These are phyloP conservation scores for Populus deltoides DNA, from an alignment of 345 rosid genomes.

Conservation along the genomic window DNA sequence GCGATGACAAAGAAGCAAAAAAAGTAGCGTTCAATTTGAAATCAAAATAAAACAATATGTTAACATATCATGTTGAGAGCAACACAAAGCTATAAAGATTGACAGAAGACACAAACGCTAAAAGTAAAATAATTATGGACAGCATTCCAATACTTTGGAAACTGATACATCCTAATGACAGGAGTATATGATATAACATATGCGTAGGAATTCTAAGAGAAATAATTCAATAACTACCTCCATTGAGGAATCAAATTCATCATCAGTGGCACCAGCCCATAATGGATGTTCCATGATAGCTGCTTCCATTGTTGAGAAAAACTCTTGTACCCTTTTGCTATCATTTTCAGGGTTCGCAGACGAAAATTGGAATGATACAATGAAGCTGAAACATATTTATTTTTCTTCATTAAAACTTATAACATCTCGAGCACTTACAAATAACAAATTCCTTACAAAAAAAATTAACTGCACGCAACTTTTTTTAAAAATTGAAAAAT, in stretches of 20 bases:
- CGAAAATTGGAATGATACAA: slow-evolving; percentile 50
- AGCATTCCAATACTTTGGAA: background rate
- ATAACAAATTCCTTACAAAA: background rate
- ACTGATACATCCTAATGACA: background rate
- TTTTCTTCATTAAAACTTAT: background rate
- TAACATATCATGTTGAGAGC: background rate
- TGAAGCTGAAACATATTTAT: slow-evolving; percentile 43
- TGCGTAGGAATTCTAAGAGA: background rate
- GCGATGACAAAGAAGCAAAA: background rate
- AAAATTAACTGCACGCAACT: background rate
- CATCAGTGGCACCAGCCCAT: slow-evolving; percentile 42
- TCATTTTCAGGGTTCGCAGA: slow-evolving; percentile 47
- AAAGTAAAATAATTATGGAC: background rate
- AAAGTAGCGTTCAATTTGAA: background rate
- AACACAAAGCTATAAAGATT: background rate
- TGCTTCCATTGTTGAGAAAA: slow-evolving; percentile 50
- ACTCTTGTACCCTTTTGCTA: slow-evolving; percentile 51
- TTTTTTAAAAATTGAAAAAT: background rate
- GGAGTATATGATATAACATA: background rate
- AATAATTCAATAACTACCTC: slow-evolving; percentile 30
- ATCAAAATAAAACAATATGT: background rate
- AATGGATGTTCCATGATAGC: slow-evolving; percentile 48
- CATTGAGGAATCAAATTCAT: slow-evolving; percentile 46
- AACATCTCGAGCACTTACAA: background rate
- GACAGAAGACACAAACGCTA: background rate